phyloP scores from a whole-genome alignment of 371 early-diverging fungal genomes.

The Syncephalastrum contaminatum region DNA sequence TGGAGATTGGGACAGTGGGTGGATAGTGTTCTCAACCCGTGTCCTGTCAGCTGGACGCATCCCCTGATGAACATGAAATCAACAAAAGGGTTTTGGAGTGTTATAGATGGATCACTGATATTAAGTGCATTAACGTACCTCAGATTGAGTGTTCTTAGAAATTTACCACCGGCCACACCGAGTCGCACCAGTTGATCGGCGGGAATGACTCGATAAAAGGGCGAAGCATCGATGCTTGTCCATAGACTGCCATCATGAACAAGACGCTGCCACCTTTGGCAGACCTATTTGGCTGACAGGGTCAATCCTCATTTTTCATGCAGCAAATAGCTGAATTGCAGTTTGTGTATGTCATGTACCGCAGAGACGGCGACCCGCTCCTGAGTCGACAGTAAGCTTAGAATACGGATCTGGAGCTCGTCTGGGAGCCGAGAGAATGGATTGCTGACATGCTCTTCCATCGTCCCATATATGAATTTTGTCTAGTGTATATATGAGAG shows the following conservation, averaged over 20 bases:
- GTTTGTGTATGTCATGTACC: constrained; percentile 18
- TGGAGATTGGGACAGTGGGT: constrained; percentile 55
- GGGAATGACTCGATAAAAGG: constrained; percentile 53
- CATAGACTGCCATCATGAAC: constrained; percentile 57
- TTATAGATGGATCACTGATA: neutral
- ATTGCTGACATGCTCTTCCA: neutral
- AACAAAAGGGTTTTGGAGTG: constrained; percentile 2
- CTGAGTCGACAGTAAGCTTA: constrained; percentile 22
- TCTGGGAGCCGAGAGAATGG: constrained; percentile 27
- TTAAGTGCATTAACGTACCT: constrained; percentile 30
- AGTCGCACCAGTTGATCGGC: constrained; percentile 43
- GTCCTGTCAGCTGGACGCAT: constrained; percentile 54
- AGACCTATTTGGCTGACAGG: constrained; percentile 24
- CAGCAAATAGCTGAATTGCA: neutral
- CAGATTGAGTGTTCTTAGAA: constrained; percentile 52
- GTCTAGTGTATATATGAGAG: neutral
- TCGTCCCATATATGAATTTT: neutral
- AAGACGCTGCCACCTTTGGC: constrained; percentile 45
- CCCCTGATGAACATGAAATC: constrained; percentile 34
- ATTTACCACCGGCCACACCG: constrained; percentile 47
- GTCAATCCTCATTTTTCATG: neutral
- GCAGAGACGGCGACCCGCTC: constrained; percentile 37
- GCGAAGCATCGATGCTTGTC: constrained; percentile 43
- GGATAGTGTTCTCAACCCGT: constrained; percentile 45
- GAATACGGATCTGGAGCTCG: constrained; percentile 39